Conservation (phyloP, 2,329 filamentous ascomycete species). For the Venturia carpophila region DNA sequence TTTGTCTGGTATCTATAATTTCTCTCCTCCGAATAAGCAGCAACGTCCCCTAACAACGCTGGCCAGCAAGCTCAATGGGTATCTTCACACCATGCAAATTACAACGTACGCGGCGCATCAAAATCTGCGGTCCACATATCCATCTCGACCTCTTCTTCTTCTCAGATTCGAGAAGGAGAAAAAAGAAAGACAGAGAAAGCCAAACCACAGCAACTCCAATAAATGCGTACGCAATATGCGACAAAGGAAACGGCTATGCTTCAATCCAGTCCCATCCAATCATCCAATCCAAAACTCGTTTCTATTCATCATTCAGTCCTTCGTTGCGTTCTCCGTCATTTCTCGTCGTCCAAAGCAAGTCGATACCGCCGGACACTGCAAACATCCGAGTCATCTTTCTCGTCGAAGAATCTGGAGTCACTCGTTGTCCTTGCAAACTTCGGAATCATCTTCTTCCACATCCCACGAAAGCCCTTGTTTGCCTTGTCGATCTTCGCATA, state of each 20-base stretch:
- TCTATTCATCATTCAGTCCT: neutral
- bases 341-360: conserved; percentile 26
- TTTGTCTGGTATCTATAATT: no score
- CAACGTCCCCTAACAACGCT: conserved; percentile 13
- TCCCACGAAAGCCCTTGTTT: conserved; percentile 31
- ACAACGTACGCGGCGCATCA: conserved; percentile 14
- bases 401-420: conserved; percentile 29
- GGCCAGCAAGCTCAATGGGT: conserved; percentile 18
- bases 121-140: neutral
- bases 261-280: neutral
- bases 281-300: neutral
- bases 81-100: conserved; percentile 17
- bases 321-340: neutral
- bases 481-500: conserved; percentile 33
- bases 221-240: neutral
- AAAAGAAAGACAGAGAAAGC: neutral
- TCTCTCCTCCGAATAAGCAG: conserved; percentile 7
- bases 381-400: conserved; percentile 24
- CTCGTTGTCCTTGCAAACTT: conserved; percentile 21
- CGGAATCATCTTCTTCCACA: conserved; percentile 28
- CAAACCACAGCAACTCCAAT: neutral
- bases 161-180: conserved; percentile 1
- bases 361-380: conserved; percentile 32
- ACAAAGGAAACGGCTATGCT: conserved; percentile 1
- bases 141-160: no score